Evolutionary conservation across 2,329 filamentous ascomycete species (phyloP), one percentile per base, ranked within the genome.

Genomic region (Epichloe coenophiala): DNA sequence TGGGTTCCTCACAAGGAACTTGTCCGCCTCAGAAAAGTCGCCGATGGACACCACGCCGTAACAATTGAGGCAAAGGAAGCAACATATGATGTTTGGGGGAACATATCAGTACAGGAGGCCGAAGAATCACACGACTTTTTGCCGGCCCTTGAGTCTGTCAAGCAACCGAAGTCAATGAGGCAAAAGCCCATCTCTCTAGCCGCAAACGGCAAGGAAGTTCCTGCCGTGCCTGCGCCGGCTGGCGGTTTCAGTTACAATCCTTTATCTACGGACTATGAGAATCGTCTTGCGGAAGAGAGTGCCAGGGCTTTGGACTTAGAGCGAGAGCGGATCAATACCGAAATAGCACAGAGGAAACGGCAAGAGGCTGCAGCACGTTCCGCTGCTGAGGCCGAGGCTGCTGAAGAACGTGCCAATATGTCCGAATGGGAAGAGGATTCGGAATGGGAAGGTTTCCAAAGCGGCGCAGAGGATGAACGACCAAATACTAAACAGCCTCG

Each of bases 231-330:
- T 54, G 86, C 82, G 61, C 93, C 93, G 1, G 77, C 81, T 6
- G 88, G 84, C 15, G 89, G 88, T 53, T 88, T 84, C 66, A 95
- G 88, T 59, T 98, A 98, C 71, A 98, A 98, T 65, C 93, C 93
- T 0, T 72, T 80, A 5, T 94, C 94, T 59, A 77, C 81, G 55
- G 89, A 95, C 55, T 98, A 94, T 76, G 84, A 90, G 59, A 75
- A 79, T 8, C 78, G 91, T 15, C 71, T 95, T 43, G 75, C 78
- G 19, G 74, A 79, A 41, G 88, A 94, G 66, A 86, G 88, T 44
- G 77, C 83, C 51, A 88, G 86, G 67, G 90, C 85, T 13, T 73
- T 96, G 2, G 85, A 84, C 55, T 79, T 82, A 0, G 91, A 97
- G 68, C 78, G 81, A 64, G 81, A 84, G 65, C 83, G 89, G 5